Evolutionary conservation across 257 asterid genomes (phyloP).

Genomic region (Cruciata laevipes): DNA sequence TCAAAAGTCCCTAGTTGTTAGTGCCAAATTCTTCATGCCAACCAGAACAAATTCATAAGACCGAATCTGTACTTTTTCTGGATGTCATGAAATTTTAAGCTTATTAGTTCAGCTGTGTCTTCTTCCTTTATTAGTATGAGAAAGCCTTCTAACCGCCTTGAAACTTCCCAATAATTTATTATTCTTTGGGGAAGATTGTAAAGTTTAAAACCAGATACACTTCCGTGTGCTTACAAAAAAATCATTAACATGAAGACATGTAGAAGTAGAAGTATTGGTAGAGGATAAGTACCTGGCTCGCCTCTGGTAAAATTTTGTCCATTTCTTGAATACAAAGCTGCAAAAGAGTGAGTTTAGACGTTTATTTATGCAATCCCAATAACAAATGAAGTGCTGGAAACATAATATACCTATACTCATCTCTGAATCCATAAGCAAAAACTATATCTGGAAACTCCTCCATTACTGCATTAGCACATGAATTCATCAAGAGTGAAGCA

Average conservation of each 20-base stretch:
- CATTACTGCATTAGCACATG: constrained; percentile 51
- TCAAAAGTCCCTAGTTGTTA: neutral
- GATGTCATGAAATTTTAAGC: neutral
- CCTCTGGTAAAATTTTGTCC: constrained; percentile 69
- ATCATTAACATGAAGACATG: neutral
- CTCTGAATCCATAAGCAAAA: constrained; percentile 60
- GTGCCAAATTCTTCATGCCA: neutral
- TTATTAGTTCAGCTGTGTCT: neutral
- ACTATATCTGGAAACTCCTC: constrained; percentile 75
- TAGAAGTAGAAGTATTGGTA: neutral
- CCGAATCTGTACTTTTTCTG: neutral
- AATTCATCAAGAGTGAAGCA: constrained; percentile 66
- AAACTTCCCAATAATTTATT: neutral
- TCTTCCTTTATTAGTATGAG: neutral
- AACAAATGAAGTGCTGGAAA: neutral
- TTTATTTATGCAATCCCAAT: neutral
- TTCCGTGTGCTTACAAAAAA: neutral
- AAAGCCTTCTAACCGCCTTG: neutral
- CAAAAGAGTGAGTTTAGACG: constrained; percentile 4
- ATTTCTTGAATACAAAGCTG: constrained; percentile 69
- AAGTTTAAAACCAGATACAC: neutral
- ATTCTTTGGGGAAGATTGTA: neutral
- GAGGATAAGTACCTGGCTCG: constrained; percentile 56
- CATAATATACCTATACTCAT: constrained; percentile 56
- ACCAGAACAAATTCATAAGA: neutral